Base-by-base conservation (phyloP, 768 basidiomycete genomes). In the Rhizopogon rudus region DNA sequence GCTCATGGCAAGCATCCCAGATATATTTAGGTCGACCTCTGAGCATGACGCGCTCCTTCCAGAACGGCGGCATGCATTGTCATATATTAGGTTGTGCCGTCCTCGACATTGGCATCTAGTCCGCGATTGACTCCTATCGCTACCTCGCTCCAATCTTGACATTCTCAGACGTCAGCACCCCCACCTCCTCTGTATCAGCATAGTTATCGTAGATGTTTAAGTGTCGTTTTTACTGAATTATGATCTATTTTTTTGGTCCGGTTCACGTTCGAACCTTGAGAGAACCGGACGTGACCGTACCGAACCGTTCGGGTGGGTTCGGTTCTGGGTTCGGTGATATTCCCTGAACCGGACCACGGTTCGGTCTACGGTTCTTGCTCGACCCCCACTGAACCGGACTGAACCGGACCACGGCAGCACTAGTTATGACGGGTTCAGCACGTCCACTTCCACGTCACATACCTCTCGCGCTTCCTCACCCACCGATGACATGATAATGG, bases 381-480 rank as follows among this genome's bases (percentile, higher is more conserved):
- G n/a, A n/a, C n/a, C n/a, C n/a, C n/a, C n/a, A n/a, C n/a, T n/a
- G n/a, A n/a, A n/a, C n/a, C n/a, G n/a, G n/a, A n/a, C n/a, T n/a
- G n/a, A n/a, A n/a, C n/a, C n/a, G n/a, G n/a, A n/a, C n/a, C n/a
- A n/a, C n/a, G n/a, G n/a, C n/a, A n/a, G n/a, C n/a, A n/a, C n/a
- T n/a, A n/a, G n/a, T n/a, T n/a, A n/a, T n/a, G 61, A 57, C 1
- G 9, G 66, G 3, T 54, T 67, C n/a, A 66, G 67, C 1, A 64
- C 68, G 1, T 70, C 70, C 4, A 70, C 70, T 6, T 65, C 68
- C 14, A 55, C 54, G 10, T 71, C 68, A 2, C 70, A 71, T 29
- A 68, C 67, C 35, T 71, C 68, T 20, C 70, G 68, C 0, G 56
- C 70, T 29, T 65, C 70, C 1, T 71, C 68, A 14, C 70, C 68